Percentiles rank a stretch among this genome's conserved stretches.
phyloP scores from a whole-genome alignment of 1,139 yeast species.

The Pichia sp. region DNA sequence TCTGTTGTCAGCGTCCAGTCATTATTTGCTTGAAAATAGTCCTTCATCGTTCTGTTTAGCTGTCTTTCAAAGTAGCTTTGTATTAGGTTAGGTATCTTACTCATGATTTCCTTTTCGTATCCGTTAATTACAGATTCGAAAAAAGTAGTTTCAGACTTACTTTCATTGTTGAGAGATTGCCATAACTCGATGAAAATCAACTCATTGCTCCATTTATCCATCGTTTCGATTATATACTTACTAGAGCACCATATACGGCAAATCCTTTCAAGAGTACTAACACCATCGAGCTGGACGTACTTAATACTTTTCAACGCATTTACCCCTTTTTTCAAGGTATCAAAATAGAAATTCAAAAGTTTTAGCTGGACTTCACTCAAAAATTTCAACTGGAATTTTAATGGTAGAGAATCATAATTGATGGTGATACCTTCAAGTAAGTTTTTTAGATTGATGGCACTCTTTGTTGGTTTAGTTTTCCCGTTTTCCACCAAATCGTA shows the following conservation, averaged over 20 bases:
- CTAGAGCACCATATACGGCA: slow-evolving; percentile 61
- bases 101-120: slow-evolving; percentile 40
- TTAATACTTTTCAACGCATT: slow-evolving; percentile 44
- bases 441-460: slow-evolving; percentile 58
- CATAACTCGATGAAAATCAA: slow-evolving; percentile 62
- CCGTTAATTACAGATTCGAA: slow-evolving; percentile 51
- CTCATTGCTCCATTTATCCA: slow-evolving; percentile 64
- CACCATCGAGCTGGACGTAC: slow-evolving; percentile 26
- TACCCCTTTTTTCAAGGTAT: slow-evolving; percentile 44
- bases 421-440: slow-evolving; percentile 64
- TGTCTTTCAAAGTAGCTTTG: slow-evolving; percentile 47
- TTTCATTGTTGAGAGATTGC: slow-evolving; percentile 31
- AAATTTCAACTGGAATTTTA: slow-evolving; percentile 64
- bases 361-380: slow-evolving; percentile 66
- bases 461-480: slow-evolving; percentile 57
- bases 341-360: slow-evolving; percentile 57
- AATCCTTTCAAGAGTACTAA: slow-evolving; percentile 46
- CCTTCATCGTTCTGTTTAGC: slow-evolving; percentile 46
- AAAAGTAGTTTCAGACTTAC: slow-evolving; percentile 36
- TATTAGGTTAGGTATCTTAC: slow-evolving; percentile 38
- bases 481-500: slow-evolving; percentile 50
- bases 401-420: slow-evolving; percentile 53
- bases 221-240: slow-evolving; percentile 45
- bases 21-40: slow-evolving; percentile 41
- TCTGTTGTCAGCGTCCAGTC: slow-evolving; percentile 23